Percentiles rank a stretch among this genome's conserved stretches.
These are phyloP conservation scores for Hanseniaspora osmophila DNA, from an alignment of 805 yeast species.

Conservation along the genomic window DNA sequence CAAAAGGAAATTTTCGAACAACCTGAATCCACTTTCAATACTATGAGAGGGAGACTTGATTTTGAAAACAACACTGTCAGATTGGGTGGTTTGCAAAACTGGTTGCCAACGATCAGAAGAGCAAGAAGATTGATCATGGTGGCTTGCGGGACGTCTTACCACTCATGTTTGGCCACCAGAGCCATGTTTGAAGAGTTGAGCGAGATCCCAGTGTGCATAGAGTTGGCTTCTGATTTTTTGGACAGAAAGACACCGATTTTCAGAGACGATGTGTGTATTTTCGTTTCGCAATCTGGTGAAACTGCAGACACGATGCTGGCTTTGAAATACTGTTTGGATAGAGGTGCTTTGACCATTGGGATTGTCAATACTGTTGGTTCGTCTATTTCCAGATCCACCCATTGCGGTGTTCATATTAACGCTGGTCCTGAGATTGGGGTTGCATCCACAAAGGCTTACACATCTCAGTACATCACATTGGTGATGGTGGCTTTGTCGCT, in stretches of 20 bases:
- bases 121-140: slow-evolving; percentile 94
- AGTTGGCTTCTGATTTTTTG: slow-evolving; percentile 85
- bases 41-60: slow-evolving; percentile 98
- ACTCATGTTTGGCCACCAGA: slow-evolving; percentile 94
- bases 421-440: slow-evolving; percentile 99
- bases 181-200: slow-evolving; percentile 92
- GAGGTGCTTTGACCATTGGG: slow-evolving; percentile 96
- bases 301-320: slow-evolving; percentile 96
- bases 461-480: slow-evolving; percentile 92
- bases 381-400: slow-evolving; percentile 88
- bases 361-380: slow-evolving; percentile 97
- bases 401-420: slow-evolving; percentile 97
- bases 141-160: slow-evolving; percentile 98
- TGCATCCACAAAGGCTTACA: slow-evolving; percentile 97
- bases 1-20: slow-evolving; percentile 97
- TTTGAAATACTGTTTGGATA: slow-evolving; percentile 84
- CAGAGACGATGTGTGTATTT: slow-evolving; percentile 94
- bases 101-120: slow-evolving; percentile 78
- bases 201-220: slow-evolving; percentile 86
- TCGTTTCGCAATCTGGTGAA: slow-evolving; percentile 98
- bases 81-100: slow-evolving; percentile 80
- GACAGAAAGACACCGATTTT: slow-evolving; percentile 95
- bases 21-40: slow-evolving; percentile 94
- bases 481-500: slow-evolving; percentile 94
- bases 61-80: slow-evolving; percentile 64